Evolutionary conservation across 805 yeast species (phyloP), one percentile per base, ranked within the genome.

Genomic region (Sugiyamaella marilandica): DNA sequence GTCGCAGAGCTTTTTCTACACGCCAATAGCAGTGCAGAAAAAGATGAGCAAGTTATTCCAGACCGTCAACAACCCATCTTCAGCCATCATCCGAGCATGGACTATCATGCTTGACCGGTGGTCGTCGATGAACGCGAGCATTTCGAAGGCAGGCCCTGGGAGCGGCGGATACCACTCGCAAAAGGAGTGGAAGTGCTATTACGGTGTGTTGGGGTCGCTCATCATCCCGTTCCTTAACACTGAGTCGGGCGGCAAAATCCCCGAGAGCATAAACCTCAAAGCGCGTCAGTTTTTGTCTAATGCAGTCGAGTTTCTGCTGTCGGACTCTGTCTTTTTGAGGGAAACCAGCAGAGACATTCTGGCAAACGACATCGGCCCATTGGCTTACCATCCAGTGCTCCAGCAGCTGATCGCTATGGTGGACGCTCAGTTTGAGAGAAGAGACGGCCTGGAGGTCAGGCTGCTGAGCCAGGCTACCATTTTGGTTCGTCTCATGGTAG

Each of bases 331-430:
- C 4, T 46, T 80, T 4, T 74, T 83, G 0, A 74, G 95, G 55
- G 94, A 87, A 44, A 80, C 82, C 41, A 78, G 87, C 1, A 80
- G 84, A 55, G 95, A 87, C 57, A 81, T 87, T 1, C 66, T 89
- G 43, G 80, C 85, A 11, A 70, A 76, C 31, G 91, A 85, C 53
- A 67, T 83, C 83, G 85, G 68, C 80, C 89, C 10, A 71, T 73
- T 24, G 75, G 82, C 11, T 77, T 77, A 62, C 75, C 74, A 50
- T 61, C 74, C 55, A 29, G 70, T 84, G 18, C 73, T 82, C 47
- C 65, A 69, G 5, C 76, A 76, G 51, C 62, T 84, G 37, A 71
- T 66, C 47, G 62, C 48, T 13, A 37, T 55, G 37, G 37, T 59
- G 24, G 59, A 58, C 33, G 34, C 41, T 2, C 49, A 58, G 18